A percentile compares a stretch with the other conserved stretches of the same genome.
These are phyloP conservation scores for Pythium rishiriense DNA, from an alignment of 352 stramenopile genomes.

Conservation along the genomic window DNA sequence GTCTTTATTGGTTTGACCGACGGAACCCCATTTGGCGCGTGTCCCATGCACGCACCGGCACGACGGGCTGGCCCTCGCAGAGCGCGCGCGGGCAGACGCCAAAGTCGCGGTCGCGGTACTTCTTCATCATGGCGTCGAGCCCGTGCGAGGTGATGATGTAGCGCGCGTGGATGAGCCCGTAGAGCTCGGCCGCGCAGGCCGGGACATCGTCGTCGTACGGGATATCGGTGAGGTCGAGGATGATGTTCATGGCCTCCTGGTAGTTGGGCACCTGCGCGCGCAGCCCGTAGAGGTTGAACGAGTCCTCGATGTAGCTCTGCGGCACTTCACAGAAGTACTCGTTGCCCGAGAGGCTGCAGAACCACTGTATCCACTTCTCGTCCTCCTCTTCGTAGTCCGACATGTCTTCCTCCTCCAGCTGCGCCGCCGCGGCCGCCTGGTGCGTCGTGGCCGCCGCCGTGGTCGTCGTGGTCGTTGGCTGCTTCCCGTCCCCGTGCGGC, in stretches of 20 bases:
- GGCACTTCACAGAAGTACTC: constrained; percentile 92
- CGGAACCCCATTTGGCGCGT: no score
- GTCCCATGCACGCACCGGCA: constrained; percentile 50
- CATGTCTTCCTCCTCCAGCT: constrained; percentile 50
- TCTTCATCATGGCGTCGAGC: constrained; percentile 90
- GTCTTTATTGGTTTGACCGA: no score
- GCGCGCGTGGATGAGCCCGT: constrained; percentile 87
- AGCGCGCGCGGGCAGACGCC: constrained; percentile 82
- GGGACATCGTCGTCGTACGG: constrained; percentile 89
- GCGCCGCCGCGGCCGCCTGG: constrained; percentile 25
- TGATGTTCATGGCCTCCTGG: constrained; percentile 91
- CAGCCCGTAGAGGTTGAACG: constrained; percentile 92
- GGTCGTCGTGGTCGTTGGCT: constrained; percentile 15
- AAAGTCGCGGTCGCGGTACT: constrained; percentile 89
- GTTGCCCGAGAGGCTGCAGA: constrained; percentile 91
- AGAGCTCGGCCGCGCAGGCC: constrained; percentile 86
- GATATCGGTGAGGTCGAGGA: constrained; percentile 91
- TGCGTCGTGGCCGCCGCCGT: constrained; percentile 14
- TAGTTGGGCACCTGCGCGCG: constrained; percentile 89
- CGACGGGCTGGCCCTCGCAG: constrained; percentile 81
- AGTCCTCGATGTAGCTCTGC: constrained; percentile 93
- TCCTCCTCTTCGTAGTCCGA: constrained; percentile 91
- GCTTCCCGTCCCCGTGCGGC: constrained; percentile 16
- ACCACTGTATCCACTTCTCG: constrained; percentile 94
- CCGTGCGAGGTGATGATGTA: constrained; percentile 91